Evolutionary conservation across 2,329 filamentous ascomycete genomes (phyloP).

Genomic region (Diaporthe sp.): DNA sequence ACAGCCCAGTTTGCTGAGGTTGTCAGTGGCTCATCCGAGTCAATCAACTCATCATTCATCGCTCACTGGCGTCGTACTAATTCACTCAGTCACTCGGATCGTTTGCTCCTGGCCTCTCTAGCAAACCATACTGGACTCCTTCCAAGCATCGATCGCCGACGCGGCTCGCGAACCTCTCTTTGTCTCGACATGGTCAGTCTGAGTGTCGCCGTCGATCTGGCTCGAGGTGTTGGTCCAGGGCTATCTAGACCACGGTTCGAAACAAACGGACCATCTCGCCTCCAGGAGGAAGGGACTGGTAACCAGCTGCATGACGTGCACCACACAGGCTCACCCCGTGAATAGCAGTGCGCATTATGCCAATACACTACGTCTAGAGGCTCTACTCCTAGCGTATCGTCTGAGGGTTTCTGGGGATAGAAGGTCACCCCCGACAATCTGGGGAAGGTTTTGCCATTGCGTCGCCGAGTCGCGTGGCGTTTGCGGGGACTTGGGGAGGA

Average conservation of each 20-base stretch:
- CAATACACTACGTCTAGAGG: conserved; percentile 5
- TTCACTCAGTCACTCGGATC: not conserved
- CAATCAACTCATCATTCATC: conserved; percentile 11
- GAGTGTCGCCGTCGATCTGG: conserved; percentile 5
- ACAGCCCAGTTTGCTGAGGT: not conserved
- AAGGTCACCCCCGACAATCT: not conserved
- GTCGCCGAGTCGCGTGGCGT: conserved; percentile 32
- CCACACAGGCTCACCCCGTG: not conserved
- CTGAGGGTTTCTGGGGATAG: not conserved
- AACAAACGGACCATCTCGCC: not conserved
- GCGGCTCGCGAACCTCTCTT: conserved; percentile 1
- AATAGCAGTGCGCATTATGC: not conserved
- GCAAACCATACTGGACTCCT: not conserved
- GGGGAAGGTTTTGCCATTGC: conserved; percentile 26
- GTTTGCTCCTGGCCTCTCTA: not conserved
- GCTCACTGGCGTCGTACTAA: not conserved
- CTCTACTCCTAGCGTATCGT: conserved; percentile 23
- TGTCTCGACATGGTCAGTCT: not conserved
- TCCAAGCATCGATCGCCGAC: conserved; percentile 17
- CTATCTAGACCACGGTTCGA: conserved; percentile 5
- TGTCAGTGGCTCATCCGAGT: not conserved
- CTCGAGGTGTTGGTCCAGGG: not conserved
- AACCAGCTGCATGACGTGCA: not conserved
- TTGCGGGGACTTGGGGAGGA: conserved; percentile 20
- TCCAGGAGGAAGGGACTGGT: not conserved